Percentiles rank a stretch among this genome's conserved stretches.
Evolutionary conservation across 352 stramenopile species (phyloP).

Genomic region (Phytophthora megakarya): DNA sequence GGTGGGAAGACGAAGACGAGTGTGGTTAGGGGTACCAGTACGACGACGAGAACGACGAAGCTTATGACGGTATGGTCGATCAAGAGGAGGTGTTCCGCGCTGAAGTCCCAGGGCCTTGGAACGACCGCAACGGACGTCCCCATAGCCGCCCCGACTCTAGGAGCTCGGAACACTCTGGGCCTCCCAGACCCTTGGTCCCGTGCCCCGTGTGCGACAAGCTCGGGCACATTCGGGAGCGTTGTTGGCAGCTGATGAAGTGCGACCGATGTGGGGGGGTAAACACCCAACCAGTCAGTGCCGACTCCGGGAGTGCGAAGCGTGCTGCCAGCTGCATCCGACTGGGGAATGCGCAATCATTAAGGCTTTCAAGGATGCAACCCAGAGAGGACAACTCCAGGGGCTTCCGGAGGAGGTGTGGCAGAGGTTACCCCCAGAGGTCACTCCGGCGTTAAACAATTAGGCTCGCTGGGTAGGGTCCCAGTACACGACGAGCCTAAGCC

Average conservation of each 20-base stretch:
- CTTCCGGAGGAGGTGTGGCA: too few relatives aligned
- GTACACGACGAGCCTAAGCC: slow-evolving; percentile 20
- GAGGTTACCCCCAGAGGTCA: too few relatives aligned
- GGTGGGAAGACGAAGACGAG: background rate
- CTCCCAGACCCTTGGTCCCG: background rate
- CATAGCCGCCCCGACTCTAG: background rate
- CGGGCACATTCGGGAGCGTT: background rate
- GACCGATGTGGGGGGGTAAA: slow-evolving; percentile 4
- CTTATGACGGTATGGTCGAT: background rate
- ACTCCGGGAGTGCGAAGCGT: too few relatives aligned
- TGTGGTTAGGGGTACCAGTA: background rate
- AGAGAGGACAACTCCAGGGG: too few relatives aligned
- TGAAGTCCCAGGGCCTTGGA: too few relatives aligned
- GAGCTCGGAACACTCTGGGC: too few relatives aligned
- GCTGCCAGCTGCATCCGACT: too few relatives aligned
- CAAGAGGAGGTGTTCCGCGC: too few relatives aligned
- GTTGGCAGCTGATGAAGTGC: slow-evolving; percentile 1
- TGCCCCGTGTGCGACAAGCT: background rate
- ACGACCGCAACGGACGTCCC: too few relatives aligned
- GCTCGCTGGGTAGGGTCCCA: slow-evolving; percentile 21
- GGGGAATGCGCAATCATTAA: background rate
- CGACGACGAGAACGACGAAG: background rate
- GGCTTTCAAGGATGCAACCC: background rate
- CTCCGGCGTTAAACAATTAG: too few relatives aligned
- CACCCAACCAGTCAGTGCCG: too few relatives aligned